Evolutionary conservation across 2,329 filamentous ascomycete species (phyloP), one percentile per base, ranked within the genome.

Genomic region (Epichloe glyceriae): DNA sequence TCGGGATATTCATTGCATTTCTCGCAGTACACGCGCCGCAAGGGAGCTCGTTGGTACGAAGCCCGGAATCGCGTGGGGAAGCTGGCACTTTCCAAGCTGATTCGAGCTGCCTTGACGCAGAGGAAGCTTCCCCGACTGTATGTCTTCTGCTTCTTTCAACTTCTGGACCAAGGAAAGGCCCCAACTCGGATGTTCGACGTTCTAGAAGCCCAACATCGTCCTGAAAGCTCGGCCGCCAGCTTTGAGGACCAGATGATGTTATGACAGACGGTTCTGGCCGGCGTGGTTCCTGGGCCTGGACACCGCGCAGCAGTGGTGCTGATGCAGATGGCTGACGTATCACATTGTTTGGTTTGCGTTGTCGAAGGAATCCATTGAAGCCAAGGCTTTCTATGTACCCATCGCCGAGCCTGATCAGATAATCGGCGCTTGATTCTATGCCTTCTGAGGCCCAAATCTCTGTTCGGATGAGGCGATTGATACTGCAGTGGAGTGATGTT

Each of bases 1-100:
- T 89, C 83, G 3, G 86, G 86, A 54, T 91, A 83, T 60, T 88
- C 86, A 57, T 83, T 82, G 70, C 90, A 96, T 58, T 85, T 79
- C 17, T 74, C 72, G 66, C 90, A 96, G 62, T 80, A 83, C 47
- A 89, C 83, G 57, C 88, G 86, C 22, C 81, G 78, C 48, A 88
- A 76, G 22, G 80, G 78, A 20, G 73, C 71, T 26, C 75, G 68
- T 53, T 76, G 75, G 51, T 76, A 77, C 0, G 73, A 66, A 1
- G 71, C 64, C 19, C 60, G 63, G 37, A 63, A 62, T 33, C 61
- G 60, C 17, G 64, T 58, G 1, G 63, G 63, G 69, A 59, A 8
- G 70, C 65, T 2, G 74, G 72, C 7, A 73, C 73, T 20, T 67
- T 70, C 26, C 70, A 62, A 0, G 65, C 62, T 52, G 68, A 63